Evolutionary conservation across 2,329 filamentous ascomycete genomes (phyloP).

Genomic region (Cercospora brassicicola): DNA sequence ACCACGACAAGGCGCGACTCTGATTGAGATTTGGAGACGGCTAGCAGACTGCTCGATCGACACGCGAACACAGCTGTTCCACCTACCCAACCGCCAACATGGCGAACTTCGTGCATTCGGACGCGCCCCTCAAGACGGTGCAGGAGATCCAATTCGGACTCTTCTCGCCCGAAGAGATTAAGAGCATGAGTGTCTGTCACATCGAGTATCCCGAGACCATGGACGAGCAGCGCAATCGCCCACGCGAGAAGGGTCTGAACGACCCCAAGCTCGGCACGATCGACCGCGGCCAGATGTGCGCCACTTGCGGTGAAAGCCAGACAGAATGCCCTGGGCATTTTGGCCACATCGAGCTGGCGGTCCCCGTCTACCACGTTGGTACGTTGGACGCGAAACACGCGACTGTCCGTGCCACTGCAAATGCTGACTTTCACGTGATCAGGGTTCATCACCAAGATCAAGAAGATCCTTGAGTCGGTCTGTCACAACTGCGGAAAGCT

Average conservation of each 20-base stretch:
- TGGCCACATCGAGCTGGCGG: conserved; percentile 95
- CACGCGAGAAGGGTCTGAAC: conserved; percentile 87
- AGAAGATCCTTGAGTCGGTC: conserved; percentile 97
- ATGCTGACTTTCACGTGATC: conserved; percentile 38
- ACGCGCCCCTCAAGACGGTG: conserved; percentile 93
- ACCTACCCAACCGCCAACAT: conserved; percentile 59
- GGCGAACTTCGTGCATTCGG: conserved; percentile 91
- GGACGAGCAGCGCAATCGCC: conserved; percentile 91
- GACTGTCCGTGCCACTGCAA: not conserved
- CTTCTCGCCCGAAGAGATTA: conserved; percentile 97
- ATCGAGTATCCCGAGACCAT: conserved; percentile 99
- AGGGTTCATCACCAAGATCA: conserved; percentile 98
- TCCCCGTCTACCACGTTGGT: conserved; percentile 88
- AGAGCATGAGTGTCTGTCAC: conserved; percentile 95
- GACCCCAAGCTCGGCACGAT: conserved; percentile 95
- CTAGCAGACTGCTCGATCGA: not conserved
- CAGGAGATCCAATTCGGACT: conserved; percentile 99
- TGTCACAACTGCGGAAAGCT: conserved; percentile 99
- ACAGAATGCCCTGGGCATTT: conserved; percentile 97
- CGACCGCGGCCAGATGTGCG: conserved; percentile 92
- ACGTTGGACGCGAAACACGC: conserved; percentile 35
- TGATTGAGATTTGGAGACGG: not conserved
- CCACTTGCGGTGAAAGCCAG: conserved; percentile 93
- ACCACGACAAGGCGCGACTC: not conserved
- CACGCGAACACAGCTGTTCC: not conserved